Evolutionary conservation across 225 moss, liverwort and hornwort genomes (phyloP).

Genomic region (Antitrichia curtipendula): DNA sequence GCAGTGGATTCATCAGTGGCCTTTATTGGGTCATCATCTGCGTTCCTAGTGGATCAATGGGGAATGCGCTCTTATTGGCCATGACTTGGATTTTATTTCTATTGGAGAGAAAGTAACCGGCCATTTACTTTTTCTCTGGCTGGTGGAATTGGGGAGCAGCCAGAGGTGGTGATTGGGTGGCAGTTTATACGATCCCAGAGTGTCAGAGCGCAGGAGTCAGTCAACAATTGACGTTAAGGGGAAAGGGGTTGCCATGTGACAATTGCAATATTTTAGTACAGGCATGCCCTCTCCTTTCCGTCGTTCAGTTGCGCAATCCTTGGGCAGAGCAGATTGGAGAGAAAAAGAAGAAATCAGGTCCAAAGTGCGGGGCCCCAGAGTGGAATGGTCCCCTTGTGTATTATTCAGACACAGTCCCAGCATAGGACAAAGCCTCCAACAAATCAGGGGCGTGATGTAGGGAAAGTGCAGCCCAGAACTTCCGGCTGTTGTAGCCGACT

Average conservation of each 20-base stretch:
- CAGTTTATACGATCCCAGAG: neutral
- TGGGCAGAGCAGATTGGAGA: neutral
- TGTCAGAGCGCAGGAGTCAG: neutral
- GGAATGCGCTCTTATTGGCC: neutral
- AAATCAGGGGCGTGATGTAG: slow-evolving; percentile 5
- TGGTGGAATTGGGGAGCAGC: neutral
- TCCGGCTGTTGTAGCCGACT: neutral
- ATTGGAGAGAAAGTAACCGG: neutral
- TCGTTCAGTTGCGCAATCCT: neutral
- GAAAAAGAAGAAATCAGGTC: neutral
- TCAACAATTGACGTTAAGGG: neutral
- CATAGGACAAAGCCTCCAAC: slow-evolving; percentile 4
- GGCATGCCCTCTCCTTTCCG: too few species aligned
- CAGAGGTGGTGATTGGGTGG: neutral
- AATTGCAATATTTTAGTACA: neutral
- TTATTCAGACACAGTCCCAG: neutral
- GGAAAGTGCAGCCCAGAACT: slow-evolving; percentile 1
- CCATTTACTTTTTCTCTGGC: neutral
- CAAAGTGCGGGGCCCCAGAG: neutral
- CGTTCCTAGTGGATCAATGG: neutral
- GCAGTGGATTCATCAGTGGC: neutral
- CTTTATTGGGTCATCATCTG: neutral
- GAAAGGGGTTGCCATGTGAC: neutral
- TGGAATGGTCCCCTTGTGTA: neutral
- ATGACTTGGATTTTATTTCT: neutral